phyloP scores from a whole-genome alignment of 768 basidiomycete species.

The Tulasnella sp. region DNA sequence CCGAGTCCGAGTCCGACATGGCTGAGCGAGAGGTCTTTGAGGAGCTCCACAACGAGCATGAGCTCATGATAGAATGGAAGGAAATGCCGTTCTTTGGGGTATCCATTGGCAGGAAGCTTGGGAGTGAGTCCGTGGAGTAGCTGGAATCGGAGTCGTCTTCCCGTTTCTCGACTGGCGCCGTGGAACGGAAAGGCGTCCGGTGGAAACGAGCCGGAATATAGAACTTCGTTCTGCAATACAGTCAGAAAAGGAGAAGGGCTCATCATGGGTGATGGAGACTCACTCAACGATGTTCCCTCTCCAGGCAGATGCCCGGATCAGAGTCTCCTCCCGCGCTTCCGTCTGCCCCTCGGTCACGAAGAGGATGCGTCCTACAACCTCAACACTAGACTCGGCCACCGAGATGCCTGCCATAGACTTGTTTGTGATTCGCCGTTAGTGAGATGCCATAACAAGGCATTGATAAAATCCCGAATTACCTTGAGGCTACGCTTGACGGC shows the following conservation, averaged over 20 bases:
- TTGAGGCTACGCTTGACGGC: neutral
- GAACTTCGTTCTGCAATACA: neutral
- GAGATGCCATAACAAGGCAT: neutral
- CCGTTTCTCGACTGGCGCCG: neutral
- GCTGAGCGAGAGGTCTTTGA: neutral
- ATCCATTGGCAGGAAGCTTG: conserved; percentile 11
- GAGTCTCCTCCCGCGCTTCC: conserved; percentile 3
- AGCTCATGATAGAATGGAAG: neutral
- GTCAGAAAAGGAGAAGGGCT: neutral
- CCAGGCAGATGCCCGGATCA: neutral
- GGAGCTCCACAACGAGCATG: neutral
- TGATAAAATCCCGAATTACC: neutral
- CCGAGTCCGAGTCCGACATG: neutral
- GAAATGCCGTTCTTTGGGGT: neutral
- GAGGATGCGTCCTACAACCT: neutral
- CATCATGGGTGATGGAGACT: neutral
- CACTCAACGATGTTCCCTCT: neutral
- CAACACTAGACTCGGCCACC: neutral
- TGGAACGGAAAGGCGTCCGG: neutral
- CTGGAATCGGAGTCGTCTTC: neutral
- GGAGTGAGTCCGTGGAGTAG: neutral
- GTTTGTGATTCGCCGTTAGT: neutral
- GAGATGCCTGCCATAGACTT: conserved; percentile 2
- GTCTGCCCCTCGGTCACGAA: neutral
- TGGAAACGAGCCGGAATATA: conserved; percentile 6